These are phyloP conservation scores for Apophysomyces trapeziformis DNA, from an alignment of 371 early-diverging fungal species.

Conservation along the genomic window DNA sequence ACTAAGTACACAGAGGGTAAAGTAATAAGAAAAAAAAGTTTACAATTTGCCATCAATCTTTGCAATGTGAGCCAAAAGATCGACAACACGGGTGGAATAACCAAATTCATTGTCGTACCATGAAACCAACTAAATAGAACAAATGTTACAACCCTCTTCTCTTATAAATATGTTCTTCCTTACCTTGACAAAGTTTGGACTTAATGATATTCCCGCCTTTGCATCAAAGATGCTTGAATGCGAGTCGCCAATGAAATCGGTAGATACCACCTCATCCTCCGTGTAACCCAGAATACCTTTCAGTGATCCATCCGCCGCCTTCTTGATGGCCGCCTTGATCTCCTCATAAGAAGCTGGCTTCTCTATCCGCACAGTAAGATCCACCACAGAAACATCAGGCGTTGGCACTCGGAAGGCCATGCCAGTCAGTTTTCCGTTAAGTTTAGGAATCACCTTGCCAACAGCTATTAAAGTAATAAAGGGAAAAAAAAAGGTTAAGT, in stretches of 20 bases:
- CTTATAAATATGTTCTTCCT: not conserved
- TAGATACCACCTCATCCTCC: conserved; percentile 96
- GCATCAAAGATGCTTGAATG: conserved; percentile 96
- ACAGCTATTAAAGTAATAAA: conserved; percentile 69
- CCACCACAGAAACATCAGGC: conserved; percentile 98
- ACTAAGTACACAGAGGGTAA: not conserved
- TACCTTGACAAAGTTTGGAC: conserved; percentile 94
- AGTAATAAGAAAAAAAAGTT: conserved; percentile 8
- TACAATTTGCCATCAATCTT: conserved; percentile 25
- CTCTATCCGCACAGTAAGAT: conserved; percentile 92
- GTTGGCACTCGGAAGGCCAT: conserved; percentile 99
- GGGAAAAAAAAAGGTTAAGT: not conserved
- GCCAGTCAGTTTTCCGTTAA: conserved; percentile 98
- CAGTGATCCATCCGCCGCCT: conserved; percentile 77
- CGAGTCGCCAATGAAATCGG: conserved; percentile 93
- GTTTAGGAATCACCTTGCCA: conserved; percentile 96
- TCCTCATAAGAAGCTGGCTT: conserved; percentile 92
- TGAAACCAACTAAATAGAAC: conserved; percentile 68
- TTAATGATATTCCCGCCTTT: conserved; percentile 96
- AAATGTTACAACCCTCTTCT: not conserved
- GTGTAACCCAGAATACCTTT: conserved; percentile 98
- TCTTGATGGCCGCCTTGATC: conserved; percentile 87
- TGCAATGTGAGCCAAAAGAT: conserved; percentile 24
- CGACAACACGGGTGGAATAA: conserved; percentile 71
- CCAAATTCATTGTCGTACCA: conserved; percentile 98